Percentiles rank a stretch among this genome's conserved stretches.
These are phyloP conservation scores for Agroathelia rolfsii DNA, from an alignment of 1,284 basidiomycete genomes.

Conservation along the genomic window DNA sequence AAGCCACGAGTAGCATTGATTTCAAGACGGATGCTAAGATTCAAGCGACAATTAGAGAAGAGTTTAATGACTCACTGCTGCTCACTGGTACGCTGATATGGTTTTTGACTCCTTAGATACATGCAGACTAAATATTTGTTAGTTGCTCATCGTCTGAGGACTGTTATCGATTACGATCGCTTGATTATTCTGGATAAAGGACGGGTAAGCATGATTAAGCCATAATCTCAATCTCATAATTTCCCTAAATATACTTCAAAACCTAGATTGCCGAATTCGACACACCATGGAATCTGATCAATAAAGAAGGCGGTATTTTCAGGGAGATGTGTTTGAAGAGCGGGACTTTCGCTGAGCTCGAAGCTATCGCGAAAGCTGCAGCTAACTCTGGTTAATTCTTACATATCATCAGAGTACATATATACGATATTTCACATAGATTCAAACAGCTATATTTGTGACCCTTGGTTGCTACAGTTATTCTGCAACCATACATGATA, in stretches of 20 bases:
- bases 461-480: too few relatives aligned
- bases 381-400: too few relatives aligned
- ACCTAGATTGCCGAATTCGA: conserved; percentile 67
- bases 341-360: conserved; percentile 64
- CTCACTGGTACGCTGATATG: conserved; percentile 39
- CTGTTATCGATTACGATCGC: conserved; percentile 72
- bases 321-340: conserved; percentile 76
- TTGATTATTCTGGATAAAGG: conserved; percentile 79
- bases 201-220: conserved; percentile 29
- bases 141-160: conserved; percentile 65
- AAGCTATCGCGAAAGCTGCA: conserved; percentile 46
- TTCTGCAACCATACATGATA: too few relatives aligned
- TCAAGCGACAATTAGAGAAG: conserved; percentile 71
- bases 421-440: too few relatives aligned
- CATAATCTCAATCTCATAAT: neutral
- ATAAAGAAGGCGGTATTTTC: conserved; percentile 67
- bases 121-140: conserved; percentile 1
- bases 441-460: too few relatives aligned
- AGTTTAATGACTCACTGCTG: conserved; percentile 56
- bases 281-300: conserved; percentile 69
- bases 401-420: too few relatives aligned
- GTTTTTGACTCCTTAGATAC: conserved; percentile 1
- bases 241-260: neutral
- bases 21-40: conserved; percentile 73
- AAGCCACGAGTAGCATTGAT: conserved; percentile 71